A percentile compares a stretch with the other conserved stretches of the same genome.
Conservation (phyloP, 2,329 filamentous ascomycete species). For the Botrytis byssoidea region DNA sequence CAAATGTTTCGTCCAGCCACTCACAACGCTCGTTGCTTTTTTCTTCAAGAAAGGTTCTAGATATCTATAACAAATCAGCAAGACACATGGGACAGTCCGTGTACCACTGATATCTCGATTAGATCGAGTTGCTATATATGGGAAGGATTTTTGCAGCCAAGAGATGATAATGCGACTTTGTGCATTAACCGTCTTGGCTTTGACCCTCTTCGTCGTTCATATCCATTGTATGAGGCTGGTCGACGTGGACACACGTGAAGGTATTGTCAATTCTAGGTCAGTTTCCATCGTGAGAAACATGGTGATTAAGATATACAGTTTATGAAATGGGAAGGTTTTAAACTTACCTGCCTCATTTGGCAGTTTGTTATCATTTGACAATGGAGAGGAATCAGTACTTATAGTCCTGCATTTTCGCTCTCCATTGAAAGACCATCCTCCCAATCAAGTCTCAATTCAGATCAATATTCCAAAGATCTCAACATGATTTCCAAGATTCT, state of each 20-base stretch:
- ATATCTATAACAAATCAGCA: neutral
- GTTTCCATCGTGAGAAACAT: neutral
- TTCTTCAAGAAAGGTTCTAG: neutral
- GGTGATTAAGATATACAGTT: neutral
- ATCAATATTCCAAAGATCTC: neutral
- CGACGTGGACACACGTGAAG: neutral
- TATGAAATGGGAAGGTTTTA: neutral
- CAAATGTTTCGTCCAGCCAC: neutral
- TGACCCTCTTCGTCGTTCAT: neutral
- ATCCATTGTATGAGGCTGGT: neutral
- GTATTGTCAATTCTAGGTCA: neutral
- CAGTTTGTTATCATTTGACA: neutral
- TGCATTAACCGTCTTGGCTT: constrained; percentile 1
- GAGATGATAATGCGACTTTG: neutral
- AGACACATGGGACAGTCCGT: neutral
- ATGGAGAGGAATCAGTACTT: neutral
- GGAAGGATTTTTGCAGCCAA: neutral
- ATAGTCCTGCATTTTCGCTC: neutral
- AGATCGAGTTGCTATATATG: neutral
- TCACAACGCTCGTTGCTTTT: neutral
- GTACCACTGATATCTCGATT: neutral
- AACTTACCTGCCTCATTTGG: constrained; percentile 9
- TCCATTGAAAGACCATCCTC: neutral
- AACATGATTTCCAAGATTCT: constrained; percentile 32
- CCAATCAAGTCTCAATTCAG: constrained; percentile 7